Conservation (phyloP, 2,329 filamentous ascomycete genomes). For the Pseudopyricularia cyperi region DNA sequence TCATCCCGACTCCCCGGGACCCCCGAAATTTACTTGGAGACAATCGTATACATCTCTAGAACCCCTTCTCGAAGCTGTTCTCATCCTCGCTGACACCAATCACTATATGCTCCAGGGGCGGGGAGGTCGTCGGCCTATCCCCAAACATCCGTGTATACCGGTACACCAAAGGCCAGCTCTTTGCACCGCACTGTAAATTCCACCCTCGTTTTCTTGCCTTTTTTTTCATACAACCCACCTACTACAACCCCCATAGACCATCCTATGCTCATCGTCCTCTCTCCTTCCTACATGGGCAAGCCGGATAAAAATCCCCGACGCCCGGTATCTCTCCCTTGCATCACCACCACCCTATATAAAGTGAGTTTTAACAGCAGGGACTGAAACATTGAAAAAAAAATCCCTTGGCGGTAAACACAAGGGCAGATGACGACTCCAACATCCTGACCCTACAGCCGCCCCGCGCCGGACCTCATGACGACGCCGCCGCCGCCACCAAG, state of each 20-base stretch:
- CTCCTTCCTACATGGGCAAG: background rate
- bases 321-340: background rate
- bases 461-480: background rate
- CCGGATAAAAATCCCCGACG: background rate
- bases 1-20: background rate
- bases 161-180: constrained; percentile 77
- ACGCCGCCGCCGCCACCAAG: constrained; percentile 28
- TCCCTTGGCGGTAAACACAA: background rate
- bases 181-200: constrained; percentile 73
- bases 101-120: constrained; percentile 47
- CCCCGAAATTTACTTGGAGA: background rate
- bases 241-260: background rate
- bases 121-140: constrained; percentile 71
- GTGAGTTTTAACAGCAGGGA: background rate
- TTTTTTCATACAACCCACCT: background rate
- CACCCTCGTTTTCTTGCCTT: constrained; percentile 1
- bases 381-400: background rate
- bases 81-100: background rate
- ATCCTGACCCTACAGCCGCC: constrained; percentile 26
- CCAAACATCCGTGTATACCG: constrained; percentile 83
- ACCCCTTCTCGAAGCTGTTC: background rate
- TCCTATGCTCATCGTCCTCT: background rate
- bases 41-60: no score
- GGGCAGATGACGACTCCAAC: constrained; percentile 75
- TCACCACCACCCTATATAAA: background rate